phyloP scores from a whole-genome alignment of 2,329 filamentous ascomycete species.

The Apiospora hydei region DNA sequence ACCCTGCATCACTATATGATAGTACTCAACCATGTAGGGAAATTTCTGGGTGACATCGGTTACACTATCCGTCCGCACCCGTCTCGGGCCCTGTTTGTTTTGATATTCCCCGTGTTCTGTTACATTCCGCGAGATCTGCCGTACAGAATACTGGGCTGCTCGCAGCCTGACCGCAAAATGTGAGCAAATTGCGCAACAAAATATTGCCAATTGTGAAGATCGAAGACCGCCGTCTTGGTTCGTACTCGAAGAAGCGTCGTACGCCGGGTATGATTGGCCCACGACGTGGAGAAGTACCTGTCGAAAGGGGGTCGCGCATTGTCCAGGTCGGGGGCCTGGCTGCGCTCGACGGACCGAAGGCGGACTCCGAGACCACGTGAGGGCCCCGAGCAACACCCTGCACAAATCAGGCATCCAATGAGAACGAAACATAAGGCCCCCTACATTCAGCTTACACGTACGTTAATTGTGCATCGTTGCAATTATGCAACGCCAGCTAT shows the following conservation, averaged over 20 bases:
- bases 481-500: not conserved
- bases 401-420: not conserved
- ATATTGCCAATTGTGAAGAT: not conserved
- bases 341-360: not conserved
- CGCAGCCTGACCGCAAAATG: not conserved
- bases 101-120: not conserved
- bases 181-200: not conserved
- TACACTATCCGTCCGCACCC: not conserved
- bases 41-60: not conserved
- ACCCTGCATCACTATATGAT: not conserved
- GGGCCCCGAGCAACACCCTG: not conserved
- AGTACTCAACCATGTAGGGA: too few relatives aligned
- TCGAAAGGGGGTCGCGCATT: not conserved
- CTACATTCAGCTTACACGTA: not conserved
- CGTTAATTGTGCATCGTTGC: too few relatives aligned
- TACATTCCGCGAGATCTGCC: not conserved
- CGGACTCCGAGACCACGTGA: not conserved
- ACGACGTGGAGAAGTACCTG: not conserved
- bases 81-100: not conserved
- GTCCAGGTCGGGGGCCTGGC: not conserved
- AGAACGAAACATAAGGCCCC: not conserved
- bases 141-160: not conserved
- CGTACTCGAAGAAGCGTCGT: not conserved
- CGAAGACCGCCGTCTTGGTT: not conserved
- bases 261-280: not conserved